Percentiles rank a stretch among this genome's conserved stretches.
phyloP scores from a whole-genome alignment of 176 grass and related monocot species.

The Poa pratensis region DNA sequence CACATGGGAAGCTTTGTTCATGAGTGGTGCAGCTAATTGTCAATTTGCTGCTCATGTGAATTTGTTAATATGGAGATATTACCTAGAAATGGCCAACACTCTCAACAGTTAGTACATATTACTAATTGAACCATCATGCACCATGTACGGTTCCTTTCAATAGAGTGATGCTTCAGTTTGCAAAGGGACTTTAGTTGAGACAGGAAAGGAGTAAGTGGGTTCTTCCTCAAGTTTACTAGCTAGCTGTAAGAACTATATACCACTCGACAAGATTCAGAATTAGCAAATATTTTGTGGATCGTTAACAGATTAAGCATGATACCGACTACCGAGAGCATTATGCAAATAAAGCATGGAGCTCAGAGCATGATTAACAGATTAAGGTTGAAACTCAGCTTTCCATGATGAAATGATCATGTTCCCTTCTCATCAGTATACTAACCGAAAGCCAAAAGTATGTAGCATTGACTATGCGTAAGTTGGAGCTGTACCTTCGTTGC shows the following conservation, averaged over 20 bases:
- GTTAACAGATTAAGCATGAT: neutral
- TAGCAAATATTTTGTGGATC: neutral
- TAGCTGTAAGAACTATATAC: neutral
- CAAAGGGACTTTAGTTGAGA: neutral
- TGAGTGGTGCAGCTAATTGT: neutral
- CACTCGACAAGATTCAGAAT: neutral
- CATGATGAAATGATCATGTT: neutral
- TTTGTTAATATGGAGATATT: neutral
- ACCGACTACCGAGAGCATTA: neutral
- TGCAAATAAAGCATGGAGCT: neutral
- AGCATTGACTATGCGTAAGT: neutral
- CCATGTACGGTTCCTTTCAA: neutral
- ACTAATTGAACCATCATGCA: neutral
- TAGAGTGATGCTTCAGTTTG: neutral
- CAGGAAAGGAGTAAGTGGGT: neutral
- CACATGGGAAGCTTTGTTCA: neutral
- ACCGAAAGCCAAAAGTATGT: neutral
- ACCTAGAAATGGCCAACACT: neutral
- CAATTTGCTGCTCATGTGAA: conserved; percentile 5
- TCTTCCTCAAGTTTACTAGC: conserved; percentile 3
- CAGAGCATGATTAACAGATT: neutral
- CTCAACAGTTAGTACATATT: neutral
- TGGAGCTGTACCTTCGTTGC: neutral
- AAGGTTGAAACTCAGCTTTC: neutral
- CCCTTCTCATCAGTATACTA: neutral